Conservation (phyloP, 164 flowering plant species). For the Tetracentron sinense region DNA sequence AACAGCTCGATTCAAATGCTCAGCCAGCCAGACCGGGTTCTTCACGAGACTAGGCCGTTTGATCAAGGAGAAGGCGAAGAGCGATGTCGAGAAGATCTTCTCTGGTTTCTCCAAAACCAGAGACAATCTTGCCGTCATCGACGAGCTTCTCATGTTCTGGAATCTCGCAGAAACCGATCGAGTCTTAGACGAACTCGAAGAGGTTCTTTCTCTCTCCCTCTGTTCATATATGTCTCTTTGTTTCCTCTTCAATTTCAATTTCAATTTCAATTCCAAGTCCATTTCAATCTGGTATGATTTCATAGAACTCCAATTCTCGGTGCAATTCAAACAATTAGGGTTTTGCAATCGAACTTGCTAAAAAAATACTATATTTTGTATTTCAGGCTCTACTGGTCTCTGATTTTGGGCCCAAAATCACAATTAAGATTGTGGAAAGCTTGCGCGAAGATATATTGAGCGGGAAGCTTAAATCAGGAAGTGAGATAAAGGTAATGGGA, state of each 20-base stretch:
- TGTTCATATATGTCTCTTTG: no score
- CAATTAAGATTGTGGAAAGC: slow-evolving; percentile 83
- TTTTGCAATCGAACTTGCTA: background rate
- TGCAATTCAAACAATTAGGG: background rate
- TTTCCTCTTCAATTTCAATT: background rate
- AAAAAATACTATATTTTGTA: background rate
- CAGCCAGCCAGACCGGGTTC: slow-evolving; percentile 79
- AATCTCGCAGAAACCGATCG: slow-evolving; percentile 88
- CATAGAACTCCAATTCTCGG: no score
- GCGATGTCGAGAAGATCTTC: slow-evolving; percentile 83
- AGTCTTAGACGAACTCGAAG: slow-evolving; percentile 93
- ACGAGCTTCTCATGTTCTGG: slow-evolving; percentile 89
- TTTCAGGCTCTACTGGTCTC: slow-evolving; percentile 80
- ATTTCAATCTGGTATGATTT: no score
- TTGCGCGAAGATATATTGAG: slow-evolving; percentile 78
- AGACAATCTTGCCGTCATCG: slow-evolving; percentile 85
- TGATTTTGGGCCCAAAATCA: slow-evolving; percentile 92
- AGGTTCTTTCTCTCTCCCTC: slow-evolving; percentile 36
- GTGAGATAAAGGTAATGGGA: slow-evolving; percentile 71
- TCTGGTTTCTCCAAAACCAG: slow-evolving; percentile 91
- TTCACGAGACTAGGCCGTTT: slow-evolving; percentile 79
- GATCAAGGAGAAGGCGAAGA: slow-evolving; percentile 89
- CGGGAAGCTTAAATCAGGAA: slow-evolving; percentile 92
- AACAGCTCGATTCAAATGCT: slow-evolving; percentile 50
- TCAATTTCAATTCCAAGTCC: background rate